Base-by-base conservation (phyloP, 2,329 filamentous ascomycete genomes). In the Annulohypoxylon truncatum region DNA sequence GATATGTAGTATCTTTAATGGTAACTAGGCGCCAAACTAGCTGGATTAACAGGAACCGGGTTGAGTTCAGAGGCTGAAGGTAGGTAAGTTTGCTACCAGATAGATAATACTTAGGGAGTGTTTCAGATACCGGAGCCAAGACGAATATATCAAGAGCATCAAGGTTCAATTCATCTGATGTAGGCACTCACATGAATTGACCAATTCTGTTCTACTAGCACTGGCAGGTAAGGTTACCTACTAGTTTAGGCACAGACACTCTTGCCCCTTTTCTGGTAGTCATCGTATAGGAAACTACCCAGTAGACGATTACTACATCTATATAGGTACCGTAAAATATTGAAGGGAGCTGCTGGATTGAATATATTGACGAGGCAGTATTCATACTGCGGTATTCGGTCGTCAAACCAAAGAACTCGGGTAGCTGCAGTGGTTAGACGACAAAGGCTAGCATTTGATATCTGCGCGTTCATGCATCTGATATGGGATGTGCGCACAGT, bases 381-480 rank as follows among this genome's bases (percentile, higher is more conserved):
- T 47, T 28, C 2, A 29, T 38, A 38, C 29, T 38, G 38, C n/a
- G 18, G 8, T 22, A 38, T 46, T 35, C 22, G 46, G n/a, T 20
- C 6, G 4, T n/a, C 28, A 52, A 22, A 13, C 40, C 46, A 35
- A 18, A 26, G n/a, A 26, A n/a, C 33, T 54, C 63, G 63, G 63
- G 42, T 66, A 61, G 58, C 63, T 18, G 58, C 63, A 66, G 52
- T 33, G 42, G 24, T 24, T 35, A 35, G 13, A 47, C 20, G 12
- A 51, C 54, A 62, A 59, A 59, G 59, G 48, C 42, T 15, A 33
- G 48, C 8, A 28, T 62, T 22, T 55, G 40, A 40, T 54, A 38
- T 42, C 40, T 44, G 33, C 29, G 10, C n/a, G 18, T 35, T n/a
- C 46, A 40, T 55, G 50, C 52, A 55, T 64, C 55, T 33, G 24